Conservation (phyloP, 306 rosid species). For the Ziziphus jujuba region DNA sequence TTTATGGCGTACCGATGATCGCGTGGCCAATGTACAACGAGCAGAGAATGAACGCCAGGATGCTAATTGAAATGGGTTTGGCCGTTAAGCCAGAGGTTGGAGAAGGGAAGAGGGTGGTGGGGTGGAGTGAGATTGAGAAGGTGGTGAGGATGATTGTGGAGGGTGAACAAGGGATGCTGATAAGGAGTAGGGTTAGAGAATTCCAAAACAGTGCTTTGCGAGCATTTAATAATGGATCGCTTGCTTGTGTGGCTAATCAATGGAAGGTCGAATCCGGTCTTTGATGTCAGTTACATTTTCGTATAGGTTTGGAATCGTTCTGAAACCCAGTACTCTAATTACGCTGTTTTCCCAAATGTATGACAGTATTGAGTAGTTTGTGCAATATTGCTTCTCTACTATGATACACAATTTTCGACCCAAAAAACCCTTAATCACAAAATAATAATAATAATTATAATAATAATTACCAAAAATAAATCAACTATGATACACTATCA, state of each 20-base stretch:
- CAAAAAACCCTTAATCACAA: too few relatives aligned
- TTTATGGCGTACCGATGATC: too few relatives aligned
- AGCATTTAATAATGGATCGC: conserved; percentile 8
- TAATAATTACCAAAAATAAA: too few relatives aligned
- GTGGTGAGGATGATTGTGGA: conserved; percentile 30
- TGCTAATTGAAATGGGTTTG: conserved; percentile 31
- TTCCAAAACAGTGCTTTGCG: conserved; percentile 18
- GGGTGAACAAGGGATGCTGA: conserved; percentile 32
- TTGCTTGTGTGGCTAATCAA: not conserved
- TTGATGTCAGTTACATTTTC: too few relatives aligned
- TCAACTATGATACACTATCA: too few relatives aligned
- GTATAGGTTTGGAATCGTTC: too few relatives aligned
- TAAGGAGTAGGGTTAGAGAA: conserved; percentile 20
- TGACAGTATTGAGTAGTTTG: too few relatives aligned
- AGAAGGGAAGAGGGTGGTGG: not conserved
- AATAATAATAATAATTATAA: too few relatives aligned
- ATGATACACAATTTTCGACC: too few relatives aligned
- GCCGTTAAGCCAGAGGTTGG: conserved; percentile 8
- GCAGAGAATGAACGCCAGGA: conserved; percentile 46
- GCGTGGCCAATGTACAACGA: conserved; percentile 57
- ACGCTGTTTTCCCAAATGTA: too few relatives aligned
- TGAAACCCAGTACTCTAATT: too few relatives aligned
- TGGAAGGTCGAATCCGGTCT: conserved; percentile 26
- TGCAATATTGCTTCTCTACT: too few relatives aligned
- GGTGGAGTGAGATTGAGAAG: conserved; percentile 37